Evolutionary conservation across 257 asterid genomes (phyloP), one percentile per base, ranked within the genome.

Genomic region (Eucommia ulmoides): DNA sequence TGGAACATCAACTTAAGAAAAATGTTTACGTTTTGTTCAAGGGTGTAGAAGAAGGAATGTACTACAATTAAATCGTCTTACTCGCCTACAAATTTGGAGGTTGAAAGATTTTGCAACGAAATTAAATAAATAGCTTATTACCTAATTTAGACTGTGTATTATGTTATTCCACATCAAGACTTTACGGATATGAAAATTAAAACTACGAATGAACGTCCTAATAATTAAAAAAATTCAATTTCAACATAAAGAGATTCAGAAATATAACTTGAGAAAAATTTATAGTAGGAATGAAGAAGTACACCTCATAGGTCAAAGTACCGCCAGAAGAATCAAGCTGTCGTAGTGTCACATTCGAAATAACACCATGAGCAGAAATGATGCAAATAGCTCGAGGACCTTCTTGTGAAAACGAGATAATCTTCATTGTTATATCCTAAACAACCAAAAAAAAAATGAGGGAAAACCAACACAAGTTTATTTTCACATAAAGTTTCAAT

Each of bases 311-410:
- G 26, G 94, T 80, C 69, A 77, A 55, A 35, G 84, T 82, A 50
- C 91, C 84, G 49, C 92, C 94, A 7, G 94, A 75, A 23, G 92
- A 77, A 72, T 49, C 73, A 54, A 94, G 94, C 65, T 75, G 94
- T 35, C 80, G 63, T 51, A 82, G 75, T 29, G 92, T 82, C 24
- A 82, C 94, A 58, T 68, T 82, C 7, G 93, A 82, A 51, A 86
- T 79, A 44, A 77, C 55, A 41, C 96, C 93, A 35, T 74, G 77
- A 51, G 84, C 94, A 33, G 96, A 86, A 41, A 86, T 72, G 24
- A 86, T 72, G 65, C 94, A 86, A 51, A 86, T 70, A 26, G 96
- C 81, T 53, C 92, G 85, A 2, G 94, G 94, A 23, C 94, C 96
- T 66, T 82, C 82, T 50, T 67, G 83, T 44, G 86, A 72, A 52